Percentiles rank a stretch among this genome's conserved stretches.
phyloP scores from a whole-genome alignment of 768 basidiomycete species.

The Suillus decipiens region DNA sequence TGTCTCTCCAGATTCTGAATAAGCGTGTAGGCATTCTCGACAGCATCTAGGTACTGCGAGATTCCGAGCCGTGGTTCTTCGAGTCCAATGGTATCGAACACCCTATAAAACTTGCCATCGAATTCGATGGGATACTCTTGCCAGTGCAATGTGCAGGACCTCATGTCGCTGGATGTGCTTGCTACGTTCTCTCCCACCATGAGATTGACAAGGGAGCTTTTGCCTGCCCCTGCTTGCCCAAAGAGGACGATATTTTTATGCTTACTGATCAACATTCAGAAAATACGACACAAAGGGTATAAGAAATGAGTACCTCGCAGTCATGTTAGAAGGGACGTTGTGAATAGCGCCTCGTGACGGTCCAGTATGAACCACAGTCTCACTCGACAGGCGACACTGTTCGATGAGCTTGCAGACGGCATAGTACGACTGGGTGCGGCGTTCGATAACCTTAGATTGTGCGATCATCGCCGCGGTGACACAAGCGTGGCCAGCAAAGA shows the following conservation, averaged over 20 bases:
- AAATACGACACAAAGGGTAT: neutral
- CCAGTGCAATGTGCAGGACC: conserved; percentile 38
- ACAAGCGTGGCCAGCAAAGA: conserved; percentile 41
- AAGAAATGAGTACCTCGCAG: neutral
- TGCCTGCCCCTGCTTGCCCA: conserved; percentile 40
- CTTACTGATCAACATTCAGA: neutral
- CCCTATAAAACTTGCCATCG: conserved; percentile 17
- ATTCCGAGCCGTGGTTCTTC: conserved; percentile 32
- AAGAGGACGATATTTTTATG: conserved; percentile 35
- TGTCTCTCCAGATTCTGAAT: conserved; percentile 32
- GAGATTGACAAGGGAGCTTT: conserved; percentile 33
- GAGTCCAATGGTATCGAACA: conserved; percentile 39
- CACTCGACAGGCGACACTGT: neutral
- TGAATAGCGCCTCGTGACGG: neutral
- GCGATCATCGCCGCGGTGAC: conserved; percentile 30
- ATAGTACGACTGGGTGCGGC: conserved; percentile 19
- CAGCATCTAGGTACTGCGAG: conserved; percentile 24
- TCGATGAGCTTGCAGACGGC: conserved; percentile 15
- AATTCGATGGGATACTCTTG: conserved; percentile 29
- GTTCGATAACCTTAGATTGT: neutral
- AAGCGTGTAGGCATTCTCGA: conserved; percentile 32
- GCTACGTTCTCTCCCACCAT: conserved; percentile 28
- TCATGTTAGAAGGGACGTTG: too few species aligned
- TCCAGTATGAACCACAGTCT: neutral
- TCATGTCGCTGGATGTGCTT: conserved; percentile 27